A percentile compares a stretch with the other conserved stretches of the same genome.
Evolutionary conservation across 2,329 filamentous ascomycete genomes (phyloP).

Genomic region (Hymenoscyphus scutula): DNA sequence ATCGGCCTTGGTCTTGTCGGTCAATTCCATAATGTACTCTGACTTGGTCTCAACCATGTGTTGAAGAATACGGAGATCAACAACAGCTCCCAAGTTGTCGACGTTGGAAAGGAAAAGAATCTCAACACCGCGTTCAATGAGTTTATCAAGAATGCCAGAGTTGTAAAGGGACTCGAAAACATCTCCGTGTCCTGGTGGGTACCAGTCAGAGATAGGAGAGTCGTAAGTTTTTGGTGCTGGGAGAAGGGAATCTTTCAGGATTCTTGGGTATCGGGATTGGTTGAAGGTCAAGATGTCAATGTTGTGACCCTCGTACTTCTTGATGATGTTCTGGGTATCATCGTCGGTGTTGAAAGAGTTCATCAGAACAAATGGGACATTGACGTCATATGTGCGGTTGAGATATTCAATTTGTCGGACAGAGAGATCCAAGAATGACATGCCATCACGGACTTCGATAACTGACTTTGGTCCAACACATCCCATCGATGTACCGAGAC

Average conservation of each 20-base stretch:
- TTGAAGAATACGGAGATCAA: conserved; percentile 96
- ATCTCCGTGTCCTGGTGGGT: conserved; percentile 98
- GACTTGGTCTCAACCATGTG: conserved; percentile 98
- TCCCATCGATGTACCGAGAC: conserved; percentile 98
- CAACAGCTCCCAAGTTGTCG: conserved; percentile 96
- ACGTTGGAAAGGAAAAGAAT: conserved; percentile 99
- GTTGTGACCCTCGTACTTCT: conserved; percentile 99
- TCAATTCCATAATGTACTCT: conserved; percentile 99
- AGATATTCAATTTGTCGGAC: conserved; percentile 99
- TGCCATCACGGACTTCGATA: conserved; percentile 98
- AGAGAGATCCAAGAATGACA: conserved; percentile 99
- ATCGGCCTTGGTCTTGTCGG: conserved; percentile 99
- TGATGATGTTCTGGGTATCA: conserved; percentile 98
- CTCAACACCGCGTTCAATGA: conserved; percentile 92
- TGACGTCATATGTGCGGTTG: conserved; percentile 96
- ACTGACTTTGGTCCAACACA: conserved; percentile 99
- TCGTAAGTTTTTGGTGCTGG: conserved; percentile 88
- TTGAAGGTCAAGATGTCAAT: conserved; percentile 99
- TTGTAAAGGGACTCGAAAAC: conserved; percentile 99
- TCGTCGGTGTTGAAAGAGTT: conserved; percentile 99
- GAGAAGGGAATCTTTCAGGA: conserved; percentile 96
- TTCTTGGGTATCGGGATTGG: conserved; percentile 96
- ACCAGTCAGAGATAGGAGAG: conserved; percentile 93
- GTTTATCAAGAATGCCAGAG: conserved; percentile 95
- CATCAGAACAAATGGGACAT: conserved; percentile 98